Evolutionary conservation across 1,139 yeast genomes (phyloP).

Genomic region (Pichia cactophila): DNA sequence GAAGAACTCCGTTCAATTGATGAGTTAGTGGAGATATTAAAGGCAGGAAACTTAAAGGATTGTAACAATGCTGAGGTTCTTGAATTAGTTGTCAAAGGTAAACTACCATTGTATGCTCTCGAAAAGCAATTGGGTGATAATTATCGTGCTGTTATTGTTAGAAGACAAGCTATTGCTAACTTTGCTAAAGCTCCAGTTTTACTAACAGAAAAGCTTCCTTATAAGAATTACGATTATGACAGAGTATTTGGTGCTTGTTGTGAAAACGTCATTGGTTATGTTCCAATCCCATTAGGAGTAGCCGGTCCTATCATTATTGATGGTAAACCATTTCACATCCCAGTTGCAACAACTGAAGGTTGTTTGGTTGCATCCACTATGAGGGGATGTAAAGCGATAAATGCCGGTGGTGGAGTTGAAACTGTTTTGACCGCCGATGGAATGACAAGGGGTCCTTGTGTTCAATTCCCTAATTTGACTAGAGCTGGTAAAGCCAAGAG

Average conservation of each 20-base stretch:
- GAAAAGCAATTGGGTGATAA: conserved; percentile 86
- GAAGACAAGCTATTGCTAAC: conserved; percentile 84
- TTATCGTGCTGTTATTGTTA: conserved; percentile 84
- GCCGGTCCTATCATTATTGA: conserved; percentile 95
- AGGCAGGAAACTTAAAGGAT: conserved; percentile 63
- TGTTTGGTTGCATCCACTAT: conserved; percentile 96
- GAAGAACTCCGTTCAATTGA: conserved; percentile 39
- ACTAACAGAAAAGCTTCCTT: conserved; percentile 68
- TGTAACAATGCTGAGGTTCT: conserved; percentile 69
- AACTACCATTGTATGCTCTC: conserved; percentile 84
- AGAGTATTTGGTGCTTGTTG: conserved; percentile 98
- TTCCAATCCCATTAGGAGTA: conserved; percentile 95
- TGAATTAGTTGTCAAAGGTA: conserved; percentile 63
- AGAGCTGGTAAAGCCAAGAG: conserved; percentile 94
- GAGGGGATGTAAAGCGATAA: conserved; percentile 98
- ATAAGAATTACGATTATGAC: conserved; percentile 78
- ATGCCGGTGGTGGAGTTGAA: conserved; percentile 92
- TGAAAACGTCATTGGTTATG: conserved; percentile 93
- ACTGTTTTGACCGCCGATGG: conserved; percentile 94
- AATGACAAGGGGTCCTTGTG: conserved; percentile 99
- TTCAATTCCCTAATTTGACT: conserved; percentile 67
- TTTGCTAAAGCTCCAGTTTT: conserved; percentile 78
- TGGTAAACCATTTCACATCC: conserved; percentile 79
- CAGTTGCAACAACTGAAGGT: conserved; percentile 99
- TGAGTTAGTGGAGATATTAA: conserved; percentile 54